Percentiles rank a stretch among this genome's conserved stretches.
Evolutionary conservation across 345 rosid species (phyloP).

Genomic region (Jatropha curcas): DNA sequence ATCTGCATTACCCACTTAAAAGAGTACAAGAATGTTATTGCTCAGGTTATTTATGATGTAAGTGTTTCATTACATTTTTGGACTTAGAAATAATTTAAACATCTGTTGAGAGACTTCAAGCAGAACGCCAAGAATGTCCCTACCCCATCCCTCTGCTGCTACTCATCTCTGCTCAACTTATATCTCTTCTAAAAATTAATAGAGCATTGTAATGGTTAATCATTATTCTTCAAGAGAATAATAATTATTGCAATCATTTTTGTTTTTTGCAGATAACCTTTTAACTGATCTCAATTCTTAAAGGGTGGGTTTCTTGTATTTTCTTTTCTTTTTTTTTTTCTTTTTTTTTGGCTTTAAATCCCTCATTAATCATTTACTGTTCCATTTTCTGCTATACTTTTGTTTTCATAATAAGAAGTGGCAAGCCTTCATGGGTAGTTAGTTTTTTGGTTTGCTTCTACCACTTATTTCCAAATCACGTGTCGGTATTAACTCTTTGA

Average conservation of each 20-base stretch:
- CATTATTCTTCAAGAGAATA: neutral
- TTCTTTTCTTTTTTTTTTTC: neutral
- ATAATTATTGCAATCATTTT: neutral
- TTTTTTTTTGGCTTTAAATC: too few species aligned
- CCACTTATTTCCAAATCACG: neutral
- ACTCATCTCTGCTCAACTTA: too few species aligned
- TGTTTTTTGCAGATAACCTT: neutral
- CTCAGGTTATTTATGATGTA: slow-evolving; percentile 91
- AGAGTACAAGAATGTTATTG: slow-evolving; percentile 84
- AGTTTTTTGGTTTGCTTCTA: neutral
- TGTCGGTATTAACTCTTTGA: neutral
- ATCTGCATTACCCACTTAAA: slow-evolving; percentile 69
- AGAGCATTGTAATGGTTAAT: neutral
- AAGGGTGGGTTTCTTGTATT: neutral
- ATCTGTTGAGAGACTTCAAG: neutral
- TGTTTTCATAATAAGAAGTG: neutral
- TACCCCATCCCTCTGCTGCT: too few species aligned
- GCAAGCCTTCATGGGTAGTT: too few species aligned
- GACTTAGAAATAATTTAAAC: neutral
- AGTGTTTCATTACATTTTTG: slow-evolving; percentile 27
- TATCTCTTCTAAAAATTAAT: neutral
- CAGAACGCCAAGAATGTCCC: neutral
- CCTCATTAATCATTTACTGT: neutral
- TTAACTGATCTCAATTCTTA: too few species aligned
- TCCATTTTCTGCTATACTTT: neutral